phyloP scores from a whole-genome alignment of 805 yeast genomes.

The Teunomyces funiuensis region DNA sequence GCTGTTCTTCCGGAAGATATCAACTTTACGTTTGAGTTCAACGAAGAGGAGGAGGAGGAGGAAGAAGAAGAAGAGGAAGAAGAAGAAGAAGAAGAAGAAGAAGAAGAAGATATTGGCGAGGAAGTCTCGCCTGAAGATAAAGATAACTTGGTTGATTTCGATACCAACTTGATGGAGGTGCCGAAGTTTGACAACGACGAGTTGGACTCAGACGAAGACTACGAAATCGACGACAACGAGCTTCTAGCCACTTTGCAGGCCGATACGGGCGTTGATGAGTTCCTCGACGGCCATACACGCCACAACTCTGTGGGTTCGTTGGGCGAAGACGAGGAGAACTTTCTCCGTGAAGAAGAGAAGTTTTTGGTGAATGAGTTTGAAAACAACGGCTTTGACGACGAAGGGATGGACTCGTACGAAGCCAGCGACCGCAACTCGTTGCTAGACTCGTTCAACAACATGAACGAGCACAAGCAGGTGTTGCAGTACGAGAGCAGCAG shows the following conservation, averaged over 20 bases:
- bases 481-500: conserved; percentile 42
- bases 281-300: conserved; percentile 18
- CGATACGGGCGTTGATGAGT: conserved; percentile 45
- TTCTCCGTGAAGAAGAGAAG: conserved; percentile 44
- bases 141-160: conserved; percentile 24
- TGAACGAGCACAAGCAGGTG: conserved; percentile 31
- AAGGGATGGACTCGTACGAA: conserved; percentile 18
- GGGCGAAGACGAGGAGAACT: conserved; percentile 37
- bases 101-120: conserved; percentile 18
- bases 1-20: conserved; percentile 45
- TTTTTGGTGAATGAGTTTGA: conserved; percentile 47
- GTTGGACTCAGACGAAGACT: conserved; percentile 61
- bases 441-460: conserved; percentile 20
- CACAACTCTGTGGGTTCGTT: conserved; percentile 31
- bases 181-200: conserved; percentile 53
- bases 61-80: conserved; percentile 23
- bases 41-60: conserved; percentile 19
- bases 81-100: conserved; percentile 17
- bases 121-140: conserved; percentile 18
- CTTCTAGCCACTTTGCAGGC: conserved; percentile 47
- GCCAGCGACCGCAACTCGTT: conserved; percentile 13
- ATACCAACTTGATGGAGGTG: conserved; percentile 41
- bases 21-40: conserved; percentile 43
- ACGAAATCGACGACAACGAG: conserved; percentile 54
- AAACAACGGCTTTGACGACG: conserved; percentile 45